A percentile compares a stretch with the other conserved stretches of the same genome.
Conservation (phyloP, 225 moss, liverwort and hornwort species). For the Takakia lepidozioides region DNA sequence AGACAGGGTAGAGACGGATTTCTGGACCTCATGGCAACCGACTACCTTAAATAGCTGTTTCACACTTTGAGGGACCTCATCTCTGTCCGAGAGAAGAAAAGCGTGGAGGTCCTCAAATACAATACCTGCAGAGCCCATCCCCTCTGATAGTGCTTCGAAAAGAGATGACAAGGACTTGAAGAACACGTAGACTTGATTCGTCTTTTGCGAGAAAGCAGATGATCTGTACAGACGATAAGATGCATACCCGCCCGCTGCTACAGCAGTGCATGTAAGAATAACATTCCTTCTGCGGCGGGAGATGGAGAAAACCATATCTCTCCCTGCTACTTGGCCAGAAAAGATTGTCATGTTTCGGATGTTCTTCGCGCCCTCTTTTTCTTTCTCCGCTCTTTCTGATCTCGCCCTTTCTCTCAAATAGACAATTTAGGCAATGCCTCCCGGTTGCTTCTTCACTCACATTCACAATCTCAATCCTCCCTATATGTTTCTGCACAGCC, state of each 20-base stretch:
- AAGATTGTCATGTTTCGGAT: no score
- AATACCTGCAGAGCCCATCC: constrained; percentile 49
- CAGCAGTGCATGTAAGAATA: constrained; percentile 65
- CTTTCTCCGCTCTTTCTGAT: no score
- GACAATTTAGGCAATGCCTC: no score
- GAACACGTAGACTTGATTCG: constrained; percentile 48
- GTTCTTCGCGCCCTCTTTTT: no score
- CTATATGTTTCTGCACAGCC: no score
- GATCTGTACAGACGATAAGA: constrained; percentile 62
- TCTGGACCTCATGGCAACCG: constrained; percentile 56
- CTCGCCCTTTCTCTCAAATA: no score
- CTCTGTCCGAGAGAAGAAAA: constrained; percentile 58
- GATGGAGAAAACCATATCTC: constrained; percentile 33
- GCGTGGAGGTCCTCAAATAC: constrained; percentile 61
- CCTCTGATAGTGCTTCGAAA: constrained; percentile 59
- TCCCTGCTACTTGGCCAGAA: no score
- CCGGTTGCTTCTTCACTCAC: no score
- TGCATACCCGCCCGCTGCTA: constrained; percentile 70
- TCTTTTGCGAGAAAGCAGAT: constrained; percentile 31
- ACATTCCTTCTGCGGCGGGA: constrained; percentile 78
- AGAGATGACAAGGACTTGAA: constrained; percentile 60
- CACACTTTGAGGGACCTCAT: constrained; percentile 68
- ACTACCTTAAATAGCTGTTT: constrained; percentile 75
- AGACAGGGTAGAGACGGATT: constrained; percentile 40
- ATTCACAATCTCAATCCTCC: no score